Evolutionary conservation across 1,284 basidiomycete species (phyloP).

Genomic region (Pholiota adiposa): DNA sequence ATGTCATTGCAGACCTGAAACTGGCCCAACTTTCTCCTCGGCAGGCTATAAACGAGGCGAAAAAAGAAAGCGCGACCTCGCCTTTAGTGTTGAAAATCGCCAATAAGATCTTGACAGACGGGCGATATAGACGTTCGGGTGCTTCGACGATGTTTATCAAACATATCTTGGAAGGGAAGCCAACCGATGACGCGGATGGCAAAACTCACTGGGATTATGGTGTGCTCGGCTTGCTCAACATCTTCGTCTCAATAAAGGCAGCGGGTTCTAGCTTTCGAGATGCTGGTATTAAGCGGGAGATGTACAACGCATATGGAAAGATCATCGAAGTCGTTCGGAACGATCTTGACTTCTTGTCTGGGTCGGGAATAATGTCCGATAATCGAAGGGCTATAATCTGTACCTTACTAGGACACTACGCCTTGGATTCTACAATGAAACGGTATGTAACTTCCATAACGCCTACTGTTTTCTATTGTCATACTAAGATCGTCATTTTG

Average conservation of each 20-base stretch:
- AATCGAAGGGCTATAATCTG: not conserved
- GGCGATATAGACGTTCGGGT: conserved; percentile 1
- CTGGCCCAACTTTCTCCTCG: not conserved
- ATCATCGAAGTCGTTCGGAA: conserved; percentile 6
- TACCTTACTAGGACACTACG: conserved; percentile 1
- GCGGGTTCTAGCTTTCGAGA: not conserved
- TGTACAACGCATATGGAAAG: conserved; percentile 2
- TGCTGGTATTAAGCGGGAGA: conserved; percentile 1
- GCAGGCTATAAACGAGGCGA: conserved; percentile 1
- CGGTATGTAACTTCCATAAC: not conserved
- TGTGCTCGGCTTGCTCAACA: conserved; percentile 4
- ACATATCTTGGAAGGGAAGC: conserved; percentile 3
- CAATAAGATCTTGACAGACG: not conserved
- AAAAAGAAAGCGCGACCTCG: conserved; percentile 2
- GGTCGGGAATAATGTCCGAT: not conserved
- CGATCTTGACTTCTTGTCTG: conserved; percentile 3
- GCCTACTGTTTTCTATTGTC: not conserved
- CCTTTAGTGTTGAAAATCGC: not conserved
- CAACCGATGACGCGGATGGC: not conserved
- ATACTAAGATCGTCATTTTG: not conserved
- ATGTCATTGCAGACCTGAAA: too few relatives aligned
- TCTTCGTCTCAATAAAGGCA: not conserved
- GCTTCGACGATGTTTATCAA: conserved; percentile 2
- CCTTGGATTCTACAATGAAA: not conserved
- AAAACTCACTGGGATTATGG: not conserved